phyloP scores from a whole-genome alignment of 768 basidiomycete genomes.

The Rhizopogon vinicolor region DNA sequence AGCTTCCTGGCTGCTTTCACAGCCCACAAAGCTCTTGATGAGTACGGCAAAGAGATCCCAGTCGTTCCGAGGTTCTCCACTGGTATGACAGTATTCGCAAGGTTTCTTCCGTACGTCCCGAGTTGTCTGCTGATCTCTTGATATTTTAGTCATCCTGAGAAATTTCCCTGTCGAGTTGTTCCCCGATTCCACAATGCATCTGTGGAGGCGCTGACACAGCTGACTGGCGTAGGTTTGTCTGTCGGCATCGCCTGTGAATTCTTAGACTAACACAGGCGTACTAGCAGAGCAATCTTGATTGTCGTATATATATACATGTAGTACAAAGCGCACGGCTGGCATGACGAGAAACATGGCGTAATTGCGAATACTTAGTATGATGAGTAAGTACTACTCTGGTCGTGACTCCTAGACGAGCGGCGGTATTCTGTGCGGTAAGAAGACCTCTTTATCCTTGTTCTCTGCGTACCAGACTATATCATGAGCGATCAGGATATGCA shows the following conservation, averaged over 20 bases:
- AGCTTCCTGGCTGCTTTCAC: conserved; percentile 15
- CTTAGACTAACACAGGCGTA: too few relatives aligned
- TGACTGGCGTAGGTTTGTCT: too few relatives aligned
- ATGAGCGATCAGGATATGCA: conserved; percentile 48
- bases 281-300: too few relatives aligned
- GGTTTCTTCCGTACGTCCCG: not conserved
- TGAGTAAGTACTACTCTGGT: too few relatives aligned
- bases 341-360: too few relatives aligned
- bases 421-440: conserved; percentile 23
- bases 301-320: too few relatives aligned
- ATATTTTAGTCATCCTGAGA: conserved; percentile 7
- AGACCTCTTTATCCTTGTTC: conserved; percentile 38
- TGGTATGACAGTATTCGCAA: conserved; percentile 1
- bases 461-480: conserved; percentile 47
- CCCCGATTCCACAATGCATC: not conserved
- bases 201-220: too few relatives aligned
- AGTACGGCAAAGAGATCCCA: conserved; percentile 2
- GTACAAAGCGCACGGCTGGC: too few relatives aligned
- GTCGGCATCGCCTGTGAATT: too few relatives aligned
- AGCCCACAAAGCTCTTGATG: conserved; percentile 10
- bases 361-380: too few relatives aligned
- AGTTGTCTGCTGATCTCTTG: too few relatives aligned
- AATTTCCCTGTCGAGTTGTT: conserved; percentile 12
- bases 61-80: conserved; percentile 3
- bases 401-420: not conserved